Evolutionary conservation across 257 asterid species (phyloP), one percentile per base, ranked within the genome.

Genomic region (Sherardia arvensis): DNA sequence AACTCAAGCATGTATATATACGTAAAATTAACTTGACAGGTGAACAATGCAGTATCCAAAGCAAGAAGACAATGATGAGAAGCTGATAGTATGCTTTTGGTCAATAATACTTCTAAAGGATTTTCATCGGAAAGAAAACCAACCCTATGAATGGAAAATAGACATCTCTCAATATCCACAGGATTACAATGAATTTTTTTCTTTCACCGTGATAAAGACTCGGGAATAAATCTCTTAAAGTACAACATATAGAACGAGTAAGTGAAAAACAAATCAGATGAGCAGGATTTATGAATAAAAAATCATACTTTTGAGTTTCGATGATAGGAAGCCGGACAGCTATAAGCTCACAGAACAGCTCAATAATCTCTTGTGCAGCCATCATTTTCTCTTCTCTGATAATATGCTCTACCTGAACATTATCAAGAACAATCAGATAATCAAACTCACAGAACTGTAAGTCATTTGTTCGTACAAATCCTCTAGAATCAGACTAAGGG

Each of bases 281-380:
- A 68, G 36, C n/a, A 23, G 5, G 18, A 66, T 32, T 22, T 15
- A 48, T 48, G 30, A 68, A 64, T 18, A n/a, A n/a, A n/a, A n/a
- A n/a, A n/a, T 3, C 7, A 17, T 80, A 87, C 97, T 83, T 87
- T 75, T 89, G 96, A 56, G 82, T 84, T 76, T 87, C 93, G 29
- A 87, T 87, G 40, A 92, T 85, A 30, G 97, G 95, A 62, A 89
- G 88, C 28, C 97, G 87, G 62, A 85, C 99, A 15, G 75, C 72
- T 38, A 87, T 79, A 64, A 92, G 95, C 85, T 89, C 97, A 7
- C 84, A 85, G 59, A 86, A 88, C 34, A 88, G 85, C 82, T 91
- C 98, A 75, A 88, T 70, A 49, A 91, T 88, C 81, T 91, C 98
- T 79, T 91, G 98, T 18, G 98, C 95, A 15, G 95, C 95, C 90